Evolutionary conservation across 2,329 filamentous ascomycete species (phyloP).

Genomic region (Colletotrichum chrysophilum): DNA sequence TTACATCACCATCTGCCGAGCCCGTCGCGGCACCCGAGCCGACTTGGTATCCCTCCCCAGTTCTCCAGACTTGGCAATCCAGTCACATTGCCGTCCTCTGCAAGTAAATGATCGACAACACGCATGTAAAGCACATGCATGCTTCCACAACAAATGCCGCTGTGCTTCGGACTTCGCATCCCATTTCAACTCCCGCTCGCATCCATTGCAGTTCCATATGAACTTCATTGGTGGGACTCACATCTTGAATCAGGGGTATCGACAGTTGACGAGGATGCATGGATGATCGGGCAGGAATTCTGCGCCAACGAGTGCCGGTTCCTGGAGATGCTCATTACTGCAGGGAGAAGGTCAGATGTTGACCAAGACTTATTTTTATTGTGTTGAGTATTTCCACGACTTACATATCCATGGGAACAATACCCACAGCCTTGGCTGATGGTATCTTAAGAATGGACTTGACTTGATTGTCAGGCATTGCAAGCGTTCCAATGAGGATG

Average conservation of each 20-base stretch:
- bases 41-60: not conserved
- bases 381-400: not conserved
- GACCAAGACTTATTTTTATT: not conserved
- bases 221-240: not conserved
- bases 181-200: rapidly evolving
- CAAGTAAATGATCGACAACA: not conserved
- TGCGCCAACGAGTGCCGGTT: not conserved
- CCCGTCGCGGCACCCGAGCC: not conserved
- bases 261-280: not conserved
- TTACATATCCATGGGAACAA: not conserved
- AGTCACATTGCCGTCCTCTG: not conserved
- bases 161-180: not conserved
- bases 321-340: not conserved
- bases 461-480: rapidly evolving
- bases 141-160: not conserved
- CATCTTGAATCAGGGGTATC: not conserved
- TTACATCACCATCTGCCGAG: not conserved
- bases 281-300: not conserved
- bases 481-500: not conserved
- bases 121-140: not conserved
- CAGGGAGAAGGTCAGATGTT: not conserved
- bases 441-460: not conserved
- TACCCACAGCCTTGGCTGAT: not conserved
- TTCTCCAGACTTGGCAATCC: not conserved
- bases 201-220: not conserved